Conservation (phyloP, 495 filamentous ascomycete genomes). For the Penicillium soppii region DNA sequence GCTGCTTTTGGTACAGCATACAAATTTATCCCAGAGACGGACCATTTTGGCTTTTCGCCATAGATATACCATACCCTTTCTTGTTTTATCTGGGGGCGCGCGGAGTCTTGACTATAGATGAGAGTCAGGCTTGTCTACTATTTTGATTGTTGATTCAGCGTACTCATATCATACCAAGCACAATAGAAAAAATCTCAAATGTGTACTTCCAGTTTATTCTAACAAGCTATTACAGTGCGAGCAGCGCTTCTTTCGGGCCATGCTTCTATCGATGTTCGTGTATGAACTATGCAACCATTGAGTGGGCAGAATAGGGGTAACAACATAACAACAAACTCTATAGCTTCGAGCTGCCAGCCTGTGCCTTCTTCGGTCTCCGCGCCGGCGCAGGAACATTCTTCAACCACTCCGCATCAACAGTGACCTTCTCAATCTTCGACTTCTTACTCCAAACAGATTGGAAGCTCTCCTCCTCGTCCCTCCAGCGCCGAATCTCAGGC, state of each 20-base stretch:
- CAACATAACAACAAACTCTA: slow-evolving; percentile 13
- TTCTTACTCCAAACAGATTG: slow-evolving; percentile 51
- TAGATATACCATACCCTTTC: slow-evolving; percentile 11
- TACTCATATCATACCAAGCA: slow-evolving; percentile 4
- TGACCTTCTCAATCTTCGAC: slow-evolving; percentile 54
- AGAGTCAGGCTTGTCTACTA: slow-evolving; percentile 4
- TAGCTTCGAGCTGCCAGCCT: slow-evolving; percentile 33
- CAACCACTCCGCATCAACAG: slow-evolving; percentile 57
- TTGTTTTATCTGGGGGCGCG: background rate
- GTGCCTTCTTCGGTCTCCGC: slow-evolving; percentile 33
- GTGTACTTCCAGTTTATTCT: background rate
- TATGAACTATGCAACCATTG: too few relatives aligned
- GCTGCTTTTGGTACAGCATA: background rate
- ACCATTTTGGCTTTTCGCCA: slow-evolving; percentile 6
- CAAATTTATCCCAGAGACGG: slow-evolving; percentile 10
- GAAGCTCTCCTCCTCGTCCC: slow-evolving; percentile 60
- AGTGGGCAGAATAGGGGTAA: too few relatives aligned
- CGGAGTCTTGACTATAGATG: slow-evolving; percentile 20
- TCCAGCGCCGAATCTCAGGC: slow-evolving; percentile 62
- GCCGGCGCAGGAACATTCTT: slow-evolving; percentile 46
- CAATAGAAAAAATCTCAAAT: slow-evolving; percentile 8
- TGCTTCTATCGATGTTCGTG: too few relatives aligned
- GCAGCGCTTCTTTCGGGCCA: too few relatives aligned
- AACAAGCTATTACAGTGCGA: background rate
- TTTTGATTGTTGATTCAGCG: background rate